Evolutionary conservation across 768 basidiomycete species (phyloP).

Genomic region (Sarcodon sp.): DNA sequence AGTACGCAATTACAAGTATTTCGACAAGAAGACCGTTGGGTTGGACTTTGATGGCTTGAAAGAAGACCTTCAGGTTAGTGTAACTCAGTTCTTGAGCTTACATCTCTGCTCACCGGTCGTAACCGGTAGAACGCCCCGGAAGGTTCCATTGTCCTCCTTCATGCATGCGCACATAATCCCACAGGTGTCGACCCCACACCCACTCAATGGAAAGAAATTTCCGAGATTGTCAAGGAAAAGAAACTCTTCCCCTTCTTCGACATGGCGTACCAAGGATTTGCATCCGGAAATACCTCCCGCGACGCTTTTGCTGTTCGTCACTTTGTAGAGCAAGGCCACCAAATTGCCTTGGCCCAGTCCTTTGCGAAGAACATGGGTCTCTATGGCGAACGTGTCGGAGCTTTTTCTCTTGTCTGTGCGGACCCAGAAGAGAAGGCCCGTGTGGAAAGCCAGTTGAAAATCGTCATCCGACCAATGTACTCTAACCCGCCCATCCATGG

Average conservation of each 20-base stretch:
- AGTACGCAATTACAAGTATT: conserved; percentile 88
- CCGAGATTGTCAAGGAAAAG: conserved; percentile 77
- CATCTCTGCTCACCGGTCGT: neutral
- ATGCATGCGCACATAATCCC: conserved; percentile 99
- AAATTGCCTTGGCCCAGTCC: conserved; percentile 83
- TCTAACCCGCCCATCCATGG: conserved; percentile 94
- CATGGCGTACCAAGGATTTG: conserved; percentile 99
- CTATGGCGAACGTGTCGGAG: conserved; percentile 97
- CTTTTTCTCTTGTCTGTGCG: conserved; percentile 71
- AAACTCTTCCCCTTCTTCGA: conserved; percentile 97
- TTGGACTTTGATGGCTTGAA: conserved; percentile 88
- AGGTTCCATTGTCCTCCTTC: conserved; percentile 76
- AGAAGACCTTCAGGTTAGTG: conserved; percentile 65
- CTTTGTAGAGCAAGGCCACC: conserved; percentile 85
- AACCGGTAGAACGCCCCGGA: conserved; percentile 48
- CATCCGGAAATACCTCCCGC: conserved; percentile 79
- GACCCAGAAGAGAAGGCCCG: conserved; percentile 70
- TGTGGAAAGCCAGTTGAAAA: conserved; percentile 90
- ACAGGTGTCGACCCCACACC: conserved; percentile 93
- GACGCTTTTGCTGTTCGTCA: conserved; percentile 94
- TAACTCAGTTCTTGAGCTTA: neutral
- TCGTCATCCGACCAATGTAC: conserved; percentile 92
- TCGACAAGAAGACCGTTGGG: conserved; percentile 84
- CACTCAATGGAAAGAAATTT: conserved; percentile 87
- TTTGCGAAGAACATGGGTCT: conserved; percentile 99